phyloP scores from a whole-genome alignment of 208 protist species.

The Crithidia mellificae region DNA sequence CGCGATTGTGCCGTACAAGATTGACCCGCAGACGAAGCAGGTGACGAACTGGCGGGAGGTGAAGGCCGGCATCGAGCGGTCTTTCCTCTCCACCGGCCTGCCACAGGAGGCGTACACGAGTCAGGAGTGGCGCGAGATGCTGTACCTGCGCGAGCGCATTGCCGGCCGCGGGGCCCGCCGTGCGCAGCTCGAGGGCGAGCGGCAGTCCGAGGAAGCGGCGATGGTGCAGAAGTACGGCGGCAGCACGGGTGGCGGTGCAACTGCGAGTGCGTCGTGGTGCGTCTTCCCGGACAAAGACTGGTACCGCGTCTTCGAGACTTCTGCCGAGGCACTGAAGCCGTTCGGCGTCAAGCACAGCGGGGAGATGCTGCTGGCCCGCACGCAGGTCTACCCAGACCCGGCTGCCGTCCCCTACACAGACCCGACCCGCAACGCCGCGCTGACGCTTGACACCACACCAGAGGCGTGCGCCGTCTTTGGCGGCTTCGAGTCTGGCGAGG shows the following conservation, averaged over 20 bases:
- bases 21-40: conserved; percentile 62
- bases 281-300: conserved; percentile 77
- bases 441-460: conserved; percentile 63
- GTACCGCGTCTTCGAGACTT: conserved; percentile 77
- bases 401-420: conserved; percentile 62
- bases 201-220: conserved; percentile 34
- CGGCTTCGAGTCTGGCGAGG: conserved; percentile 67
- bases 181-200: conserved; percentile 51
- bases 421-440: conserved; percentile 24
- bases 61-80: conserved; percentile 85
- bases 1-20: conserved; percentile 81
- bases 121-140: conserved; percentile 75
- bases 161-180: conserved; percentile 46
- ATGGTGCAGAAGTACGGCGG: conserved; percentile 26
- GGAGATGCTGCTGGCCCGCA: conserved; percentile 45
- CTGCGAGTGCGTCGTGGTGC: conserved; percentile 10
- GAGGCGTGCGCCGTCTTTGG: conserved; percentile 67
- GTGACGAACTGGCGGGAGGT: conserved; percentile 89
- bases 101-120: conserved; percentile 78
- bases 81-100: conserved; percentile 77
- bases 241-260: not conserved
- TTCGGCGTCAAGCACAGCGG: conserved; percentile 63
- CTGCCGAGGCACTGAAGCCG: conserved; percentile 43
- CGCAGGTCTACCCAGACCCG: conserved; percentile 43
- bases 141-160: conserved; percentile 59